phyloP scores from a whole-genome alignment of 2,329 filamentous ascomycete genomes.

The Allantophomopsis cytisporea region DNA sequence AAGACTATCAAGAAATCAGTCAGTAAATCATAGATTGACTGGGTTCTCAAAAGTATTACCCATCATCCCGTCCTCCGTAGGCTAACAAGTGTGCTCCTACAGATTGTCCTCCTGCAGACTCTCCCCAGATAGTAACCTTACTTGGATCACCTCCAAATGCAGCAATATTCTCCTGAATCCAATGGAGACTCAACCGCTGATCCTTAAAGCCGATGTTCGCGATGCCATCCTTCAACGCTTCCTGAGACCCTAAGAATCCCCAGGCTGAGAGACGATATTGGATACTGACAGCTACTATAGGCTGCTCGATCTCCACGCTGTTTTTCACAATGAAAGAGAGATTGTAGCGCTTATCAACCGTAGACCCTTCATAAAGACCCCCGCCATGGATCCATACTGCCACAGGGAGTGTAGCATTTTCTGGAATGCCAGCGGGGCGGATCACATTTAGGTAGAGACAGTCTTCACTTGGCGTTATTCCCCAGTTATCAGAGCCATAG shows the following conservation, averaged over 20 bases:
- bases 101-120: constrained; percentile 26
- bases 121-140: constrained; percentile 29
- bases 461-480: constrained; percentile 22
- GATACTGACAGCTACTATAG: constrained; percentile 34
- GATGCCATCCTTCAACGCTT: constrained; percentile 34
- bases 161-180: constrained; percentile 41
- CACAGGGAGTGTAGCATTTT: constrained; percentile 29
- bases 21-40: no score
- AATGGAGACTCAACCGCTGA: constrained; percentile 40
- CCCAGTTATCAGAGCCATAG: constrained; percentile 5
- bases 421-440: constrained; percentile 26
- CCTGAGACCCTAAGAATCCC: constrained; percentile 48
- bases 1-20: constrained; percentile 12
- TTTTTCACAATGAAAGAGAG: constrained; percentile 40
- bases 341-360: constrained; percentile 22
- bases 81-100: constrained; percentile 40
- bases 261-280: constrained; percentile 49
- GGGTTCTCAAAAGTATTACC: constrained; percentile 28
- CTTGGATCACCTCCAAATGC: constrained; percentile 26
- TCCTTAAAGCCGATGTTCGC: constrained; percentile 51
- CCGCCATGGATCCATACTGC: constrained; percentile 35
- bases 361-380: constrained; percentile 2
- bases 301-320: constrained; percentile 17
- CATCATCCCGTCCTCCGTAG: constrained; percentile 40
- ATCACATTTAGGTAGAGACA: constrained; percentile 42